Evolutionary conservation across 345 rosid species (phyloP).

Genomic region (Chamaenerion angustifolium): DNA sequence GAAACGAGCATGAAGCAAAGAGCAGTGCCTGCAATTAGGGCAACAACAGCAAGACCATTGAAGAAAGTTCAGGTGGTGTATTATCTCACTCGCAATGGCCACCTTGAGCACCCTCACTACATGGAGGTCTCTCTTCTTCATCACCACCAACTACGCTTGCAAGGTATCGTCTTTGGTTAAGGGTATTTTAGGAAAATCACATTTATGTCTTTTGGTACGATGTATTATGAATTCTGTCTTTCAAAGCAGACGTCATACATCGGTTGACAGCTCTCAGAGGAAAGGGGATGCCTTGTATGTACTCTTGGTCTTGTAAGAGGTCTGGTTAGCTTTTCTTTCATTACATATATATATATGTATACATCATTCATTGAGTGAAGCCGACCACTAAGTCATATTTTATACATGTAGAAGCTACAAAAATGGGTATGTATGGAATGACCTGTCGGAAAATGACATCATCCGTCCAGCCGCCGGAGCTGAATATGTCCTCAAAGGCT

Average conservation of each 20-base stretch:
- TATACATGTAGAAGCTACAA: conserved; percentile 54
- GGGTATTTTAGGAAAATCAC: too few species aligned
- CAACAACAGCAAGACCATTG: background rate
- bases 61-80: conserved; percentile 64
- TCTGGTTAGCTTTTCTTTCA: conserved; percentile 3
- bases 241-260: conserved; percentile 41
- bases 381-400: background rate
- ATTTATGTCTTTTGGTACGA: background rate
- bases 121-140: conserved; percentile 58
- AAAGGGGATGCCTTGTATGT: conserved; percentile 64
- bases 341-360: too few species aligned
- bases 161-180: conserved; percentile 23
- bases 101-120: conserved; percentile 86
- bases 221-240: background rate
- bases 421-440: conserved; percentile 95
- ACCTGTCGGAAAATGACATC: conserved; percentile 63
- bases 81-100: conserved; percentile 81
- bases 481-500: conserved; percentile 85
- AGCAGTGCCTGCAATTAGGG: background rate
- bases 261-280: conserved; percentile 65
- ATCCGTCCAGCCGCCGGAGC: conserved; percentile 64
- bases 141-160: conserved; percentile 66
- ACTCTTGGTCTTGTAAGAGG: conserved; percentile 96
- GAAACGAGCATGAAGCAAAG: too few species aligned
- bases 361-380: too few species aligned